Conservation (phyloP, 768 basidiomycete species). For the Leccinum olivaceopallidum region DNA sequence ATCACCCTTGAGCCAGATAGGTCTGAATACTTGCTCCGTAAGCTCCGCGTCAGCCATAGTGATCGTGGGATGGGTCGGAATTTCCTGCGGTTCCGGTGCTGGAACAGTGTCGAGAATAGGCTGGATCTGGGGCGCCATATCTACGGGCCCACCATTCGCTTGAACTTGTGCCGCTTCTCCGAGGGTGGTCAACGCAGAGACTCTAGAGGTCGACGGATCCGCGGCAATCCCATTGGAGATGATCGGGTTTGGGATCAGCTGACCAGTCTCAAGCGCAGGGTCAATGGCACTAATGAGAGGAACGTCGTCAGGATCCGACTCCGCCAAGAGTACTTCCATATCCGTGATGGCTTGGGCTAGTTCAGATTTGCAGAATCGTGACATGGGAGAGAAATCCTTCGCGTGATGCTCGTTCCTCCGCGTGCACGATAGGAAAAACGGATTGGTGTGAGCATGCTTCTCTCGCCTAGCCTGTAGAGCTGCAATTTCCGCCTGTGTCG, state of each 20-base stretch:
- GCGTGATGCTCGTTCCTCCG: constrained; percentile 68
- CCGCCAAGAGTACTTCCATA: constrained; percentile 59
- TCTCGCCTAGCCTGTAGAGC: constrained; percentile 55
- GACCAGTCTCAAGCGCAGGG: constrained; percentile 27
- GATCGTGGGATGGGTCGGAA: constrained; percentile 48
- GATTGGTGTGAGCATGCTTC: constrained; percentile 62
- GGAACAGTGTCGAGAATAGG: constrained; percentile 6
- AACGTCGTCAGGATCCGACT: constrained; percentile 31
- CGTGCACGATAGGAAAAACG: constrained; percentile 74
- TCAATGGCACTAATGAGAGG: constrained; percentile 30
- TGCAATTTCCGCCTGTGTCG: constrained; percentile 47
- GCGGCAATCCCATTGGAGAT: constrained; percentile 15
- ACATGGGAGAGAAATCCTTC: constrained; percentile 75
- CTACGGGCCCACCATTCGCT: constrained; percentile 8
- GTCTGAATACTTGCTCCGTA: constrained; percentile 59
- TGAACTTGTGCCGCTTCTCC: constrained; percentile 12
- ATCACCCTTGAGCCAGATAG: constrained; percentile 71
- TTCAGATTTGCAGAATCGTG: constrained; percentile 68
- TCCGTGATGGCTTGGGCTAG: constrained; percentile 62
- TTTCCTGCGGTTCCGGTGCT: constrained; percentile 27
- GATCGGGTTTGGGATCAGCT: constrained; percentile 2
- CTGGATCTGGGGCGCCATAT: constrained; percentile 7
- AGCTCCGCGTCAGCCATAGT: constrained; percentile 50
- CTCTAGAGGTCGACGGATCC: constrained; percentile 9
- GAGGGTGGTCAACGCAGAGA: constrained; percentile 1